A percentile compares a stretch with the other conserved stretches of the same genome.
Conservation (phyloP, 352 stramenopile genomes). For the Globisporangium cystogenes region DNA sequence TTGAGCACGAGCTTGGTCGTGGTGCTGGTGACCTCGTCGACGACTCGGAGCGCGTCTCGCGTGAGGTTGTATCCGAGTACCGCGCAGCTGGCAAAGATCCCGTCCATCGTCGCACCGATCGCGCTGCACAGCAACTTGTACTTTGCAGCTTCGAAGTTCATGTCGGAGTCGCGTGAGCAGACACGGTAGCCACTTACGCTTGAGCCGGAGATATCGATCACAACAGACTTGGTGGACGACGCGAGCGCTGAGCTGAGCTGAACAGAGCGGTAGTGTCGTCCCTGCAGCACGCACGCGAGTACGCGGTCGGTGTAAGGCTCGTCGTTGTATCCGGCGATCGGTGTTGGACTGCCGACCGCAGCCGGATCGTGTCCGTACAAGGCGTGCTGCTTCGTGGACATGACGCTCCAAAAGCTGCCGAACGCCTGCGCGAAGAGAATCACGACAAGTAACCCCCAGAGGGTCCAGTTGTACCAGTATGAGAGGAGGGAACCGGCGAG, state of each 20-base stretch:
- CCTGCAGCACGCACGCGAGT: constrained; percentile 36
- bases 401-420: background rate
- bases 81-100: constrained; percentile 12
- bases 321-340: constrained; percentile 33
- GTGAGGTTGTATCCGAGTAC: constrained; percentile 23
- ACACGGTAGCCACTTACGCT: constrained; percentile 21
- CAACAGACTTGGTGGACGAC: background rate
- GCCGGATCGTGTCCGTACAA: constrained; percentile 5
- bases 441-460: background rate
- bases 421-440: constrained; percentile 1
- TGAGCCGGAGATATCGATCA: constrained; percentile 13
- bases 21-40: constrained; percentile 10
- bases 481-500: background rate
- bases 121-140: constrained; percentile 11
- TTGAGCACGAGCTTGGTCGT: constrained; percentile 7
- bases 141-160: background rate
- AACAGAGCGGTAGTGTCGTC: constrained; percentile 26
- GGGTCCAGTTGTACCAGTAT: background rate
- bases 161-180: constrained; percentile 5
- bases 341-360: background rate
- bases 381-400: background rate
- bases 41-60: constrained; percentile 9
- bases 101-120: constrained; percentile 13
- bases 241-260: constrained; percentile 24
- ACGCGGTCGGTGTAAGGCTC: constrained; percentile 40